Evolutionary conservation across 192 early-diverging fungal species (phyloP).

Genomic region (Borealophlyctis nickersoniae): DNA sequence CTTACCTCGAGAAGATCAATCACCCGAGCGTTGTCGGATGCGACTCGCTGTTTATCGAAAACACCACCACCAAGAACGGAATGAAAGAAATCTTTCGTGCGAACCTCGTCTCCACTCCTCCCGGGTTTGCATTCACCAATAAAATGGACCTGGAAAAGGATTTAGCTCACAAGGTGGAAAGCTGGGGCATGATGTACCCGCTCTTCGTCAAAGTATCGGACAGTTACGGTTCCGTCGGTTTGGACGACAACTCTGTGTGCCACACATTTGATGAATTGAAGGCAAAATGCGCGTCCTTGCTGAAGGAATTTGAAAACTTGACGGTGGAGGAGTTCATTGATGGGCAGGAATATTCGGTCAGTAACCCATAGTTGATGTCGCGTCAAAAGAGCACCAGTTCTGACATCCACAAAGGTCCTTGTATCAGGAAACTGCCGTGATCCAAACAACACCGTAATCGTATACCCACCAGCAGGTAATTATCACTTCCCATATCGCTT

Average conservation of each 20-base stretch:
- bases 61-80: slow-evolving; percentile 38
- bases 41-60: slow-evolving; percentile 41
- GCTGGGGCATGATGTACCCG: slow-evolving; percentile 37
- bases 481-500: background rate
- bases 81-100: slow-evolving; percentile 41
- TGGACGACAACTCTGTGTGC: slow-evolving; percentile 35
- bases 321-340: slow-evolving; percentile 42
- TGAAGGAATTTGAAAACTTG: slow-evolving; percentile 33
- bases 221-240: slow-evolving; percentile 35
- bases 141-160: slow-evolving; percentile 7
- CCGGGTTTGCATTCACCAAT: slow-evolving; percentile 31
- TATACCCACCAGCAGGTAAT: slow-evolving; percentile 35
- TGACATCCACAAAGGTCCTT: slow-evolving; percentile 18
- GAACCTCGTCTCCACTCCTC: slow-evolving; percentile 36
- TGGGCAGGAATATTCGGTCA: slow-evolving; percentile 40
- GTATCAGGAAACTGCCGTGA: slow-evolving; percentile 39
- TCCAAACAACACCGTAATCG: slow-evolving; percentile 26
- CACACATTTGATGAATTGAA: slow-evolving; percentile 29
- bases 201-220: slow-evolving; percentile 38
- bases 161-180: slow-evolving; percentile 20
- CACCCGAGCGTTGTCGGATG: slow-evolving; percentile 36
- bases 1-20: slow-evolving; percentile 31
- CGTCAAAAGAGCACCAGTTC: background rate
- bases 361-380: background rate
- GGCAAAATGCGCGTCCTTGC: slow-evolving; percentile 18